Conservation (phyloP, 164 flowering plant species). For the Liriodendron chinense region DNA sequence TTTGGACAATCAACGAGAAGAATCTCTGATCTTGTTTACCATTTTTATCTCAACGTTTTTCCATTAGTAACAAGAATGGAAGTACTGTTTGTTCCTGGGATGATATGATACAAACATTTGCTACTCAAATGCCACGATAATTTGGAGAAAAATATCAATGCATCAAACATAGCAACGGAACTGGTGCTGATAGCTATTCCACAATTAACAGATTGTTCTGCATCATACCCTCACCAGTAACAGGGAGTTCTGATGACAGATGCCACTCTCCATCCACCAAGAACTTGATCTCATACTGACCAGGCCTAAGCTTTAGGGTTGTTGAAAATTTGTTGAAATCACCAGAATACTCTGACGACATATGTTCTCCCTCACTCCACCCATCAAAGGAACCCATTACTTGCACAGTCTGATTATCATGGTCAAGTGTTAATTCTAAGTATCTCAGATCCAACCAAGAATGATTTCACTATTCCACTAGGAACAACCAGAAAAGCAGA, state of each 20-base stretch:
- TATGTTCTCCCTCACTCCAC: conserved; percentile 87
- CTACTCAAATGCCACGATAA: too few relatives aligned
- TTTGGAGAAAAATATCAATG: too few relatives aligned
- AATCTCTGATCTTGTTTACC: too few relatives aligned
- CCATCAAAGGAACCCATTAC: conserved; percentile 95
- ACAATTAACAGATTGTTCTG: conserved; percentile 74
- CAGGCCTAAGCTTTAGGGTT: conserved; percentile 80
- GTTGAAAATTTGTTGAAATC: conserved; percentile 68
- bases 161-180: too few relatives aligned
- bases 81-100: too few relatives aligned
- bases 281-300: conserved; percentile 92
- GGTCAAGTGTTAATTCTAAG: background rate
- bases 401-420: conserved; percentile 62
- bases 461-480: background rate
- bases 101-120: too few relatives aligned
- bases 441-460: background rate
- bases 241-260: conserved; percentile 77
- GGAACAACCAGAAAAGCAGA: background rate
- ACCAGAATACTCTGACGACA: conserved; percentile 81
- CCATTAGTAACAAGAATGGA: too few relatives aligned
- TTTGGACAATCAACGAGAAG: too few relatives aligned
- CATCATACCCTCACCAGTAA: conserved; percentile 68
- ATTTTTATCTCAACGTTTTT: too few relatives aligned
- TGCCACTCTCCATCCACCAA: conserved; percentile 92
- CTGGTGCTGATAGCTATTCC: conserved; percentile 32